Percentiles rank a stretch among this genome's conserved stretches.
phyloP scores from a whole-genome alignment of 1,284 basidiomycete species.

The Cronartium ribicola region DNA sequence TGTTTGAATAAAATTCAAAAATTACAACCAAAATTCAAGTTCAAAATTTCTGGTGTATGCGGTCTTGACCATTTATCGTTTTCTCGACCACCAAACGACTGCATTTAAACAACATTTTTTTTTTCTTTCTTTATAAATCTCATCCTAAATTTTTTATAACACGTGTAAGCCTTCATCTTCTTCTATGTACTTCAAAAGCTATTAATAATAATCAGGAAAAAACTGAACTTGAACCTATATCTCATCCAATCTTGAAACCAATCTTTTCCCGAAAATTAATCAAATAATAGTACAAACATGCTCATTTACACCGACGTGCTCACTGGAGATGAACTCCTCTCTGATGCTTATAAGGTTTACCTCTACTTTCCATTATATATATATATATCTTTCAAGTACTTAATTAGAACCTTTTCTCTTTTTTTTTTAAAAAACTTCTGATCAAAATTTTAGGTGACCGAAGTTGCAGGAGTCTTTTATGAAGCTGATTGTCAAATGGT shows the following conservation, averaged over 20 bases:
- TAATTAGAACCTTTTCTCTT: slow-evolving; percentile 28
- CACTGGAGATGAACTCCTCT: slow-evolving; percentile 86
- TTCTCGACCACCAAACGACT: neutral
- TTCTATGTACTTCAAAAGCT: neutral
- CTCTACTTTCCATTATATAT: neutral
- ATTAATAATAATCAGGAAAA: neutral
- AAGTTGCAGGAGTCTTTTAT: slow-evolving; percentile 75
- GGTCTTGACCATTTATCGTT: neutral
- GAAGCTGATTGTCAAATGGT: slow-evolving; percentile 83
- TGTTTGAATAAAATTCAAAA: neutral
- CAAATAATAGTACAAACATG: slow-evolving; percentile 1
- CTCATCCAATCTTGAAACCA: too few species aligned
- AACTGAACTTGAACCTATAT: too few species aligned
- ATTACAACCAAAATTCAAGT: neutral
- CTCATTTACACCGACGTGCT: slow-evolving; percentile 56
- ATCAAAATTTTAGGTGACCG: slow-evolving; percentile 55
- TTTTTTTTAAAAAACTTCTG: neutral
- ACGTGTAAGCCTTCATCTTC: too few species aligned
- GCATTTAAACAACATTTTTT: neutral
- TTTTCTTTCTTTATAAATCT: too few species aligned
- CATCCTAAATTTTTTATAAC: too few species aligned
- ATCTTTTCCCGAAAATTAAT: too few species aligned
- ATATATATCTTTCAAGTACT: slow-evolving; percentile 40
- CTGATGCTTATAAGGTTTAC: slow-evolving; percentile 74
- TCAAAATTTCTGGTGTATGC: slow-evolving; percentile 4